Evolutionary conservation across 164 flowering plant genomes (phyloP), one percentile per base, ranked within the genome.

Genomic region (Piper longum): DNA sequence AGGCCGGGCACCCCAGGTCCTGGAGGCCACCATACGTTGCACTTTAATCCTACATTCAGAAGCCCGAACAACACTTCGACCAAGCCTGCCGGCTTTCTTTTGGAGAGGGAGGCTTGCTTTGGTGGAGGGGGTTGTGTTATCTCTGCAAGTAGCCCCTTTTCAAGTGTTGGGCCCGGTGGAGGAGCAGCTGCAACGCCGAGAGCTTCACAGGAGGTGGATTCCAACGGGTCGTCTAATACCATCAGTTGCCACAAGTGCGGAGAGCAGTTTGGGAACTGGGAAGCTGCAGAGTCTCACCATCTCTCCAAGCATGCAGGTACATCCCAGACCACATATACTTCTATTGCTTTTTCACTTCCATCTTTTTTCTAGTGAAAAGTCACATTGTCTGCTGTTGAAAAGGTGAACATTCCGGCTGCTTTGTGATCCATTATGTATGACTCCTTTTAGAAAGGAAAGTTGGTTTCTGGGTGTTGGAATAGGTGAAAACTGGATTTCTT

Each of bases 1-100:
- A 81, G 79, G 79, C 98, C 97, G 11, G 98, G 97, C 2, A 90
- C 97, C 6, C 96, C 97, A 67, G 96, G 95, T 12, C 97, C 97
- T 65, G 91, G 91, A 59, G 88, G 91, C 58, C 79, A 79, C 71
- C 78, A 80, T 57, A 69, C 82, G 62, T 75, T 81, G 81, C 87
- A 83, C 60, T 85, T 75, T 56, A 84, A 77, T 62, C 78, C 82
- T 66, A 73, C 89, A 3, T 74, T 72, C 52, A 82, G 77, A 66
- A 69, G 64, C 48, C 63, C 82, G 19, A 64, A 78, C 39, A 74
- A 86, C 58, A 79, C 85, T 62, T 66, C 81, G 54, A 77, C 80
- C 62, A 85, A 77, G 65, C 56, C 82, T 12, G 74, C 78, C 62
- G 72, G 71, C 43, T 67, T 67, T 43, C 43, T 68, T 19, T 69